These are phyloP conservation scores for Phytopythium boreale DNA, from an alignment of 352 stramenopile genomes.

Conservation along the genomic window DNA sequence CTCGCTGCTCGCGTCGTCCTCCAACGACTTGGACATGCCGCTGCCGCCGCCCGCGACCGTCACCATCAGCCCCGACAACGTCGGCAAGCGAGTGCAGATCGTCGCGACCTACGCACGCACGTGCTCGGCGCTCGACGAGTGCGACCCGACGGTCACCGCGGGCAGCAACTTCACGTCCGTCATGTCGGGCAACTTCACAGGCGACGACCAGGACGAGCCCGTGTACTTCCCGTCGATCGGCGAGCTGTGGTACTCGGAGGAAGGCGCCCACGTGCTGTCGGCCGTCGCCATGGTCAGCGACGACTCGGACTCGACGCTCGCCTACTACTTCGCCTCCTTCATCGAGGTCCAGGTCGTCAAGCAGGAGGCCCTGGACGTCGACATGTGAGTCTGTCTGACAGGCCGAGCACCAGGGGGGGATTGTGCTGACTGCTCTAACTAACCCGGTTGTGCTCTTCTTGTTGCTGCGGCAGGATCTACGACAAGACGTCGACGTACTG, in stretches of 20 bases:
- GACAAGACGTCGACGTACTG: constrained; percentile 43
- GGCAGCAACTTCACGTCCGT: constrained; percentile 17
- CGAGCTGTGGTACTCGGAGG: constrained; percentile 27
- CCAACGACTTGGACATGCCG: constrained; percentile 45
- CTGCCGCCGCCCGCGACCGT: constrained; percentile 28
- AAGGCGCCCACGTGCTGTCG: constrained; percentile 40
- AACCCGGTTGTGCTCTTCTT: background rate
- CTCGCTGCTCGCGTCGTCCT: constrained; percentile 20
- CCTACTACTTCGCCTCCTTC: constrained; percentile 55
- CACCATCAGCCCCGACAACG: constrained; percentile 29
- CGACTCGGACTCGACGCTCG: constrained; percentile 21
- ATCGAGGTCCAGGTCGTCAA: constrained; percentile 34
- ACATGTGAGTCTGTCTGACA: constrained; percentile 14
- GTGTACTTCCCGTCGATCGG: constrained; percentile 39
- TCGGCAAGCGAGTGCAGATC: constrained; percentile 36
- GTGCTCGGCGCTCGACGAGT: constrained; percentile 28
- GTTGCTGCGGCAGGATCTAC: constrained; percentile 17
- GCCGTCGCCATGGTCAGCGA: constrained; percentile 46
- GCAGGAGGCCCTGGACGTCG: constrained; percentile 10
- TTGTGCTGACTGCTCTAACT: background rate
- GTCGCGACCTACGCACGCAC: constrained; percentile 37
- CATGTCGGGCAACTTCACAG: constrained; percentile 47
- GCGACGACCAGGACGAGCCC: constrained; percentile 12
- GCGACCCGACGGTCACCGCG: constrained; percentile 25
- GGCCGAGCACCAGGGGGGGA: background rate